Base-by-base conservation (phyloP, 305 asterid species). In the Plantago rigida region DNA sequence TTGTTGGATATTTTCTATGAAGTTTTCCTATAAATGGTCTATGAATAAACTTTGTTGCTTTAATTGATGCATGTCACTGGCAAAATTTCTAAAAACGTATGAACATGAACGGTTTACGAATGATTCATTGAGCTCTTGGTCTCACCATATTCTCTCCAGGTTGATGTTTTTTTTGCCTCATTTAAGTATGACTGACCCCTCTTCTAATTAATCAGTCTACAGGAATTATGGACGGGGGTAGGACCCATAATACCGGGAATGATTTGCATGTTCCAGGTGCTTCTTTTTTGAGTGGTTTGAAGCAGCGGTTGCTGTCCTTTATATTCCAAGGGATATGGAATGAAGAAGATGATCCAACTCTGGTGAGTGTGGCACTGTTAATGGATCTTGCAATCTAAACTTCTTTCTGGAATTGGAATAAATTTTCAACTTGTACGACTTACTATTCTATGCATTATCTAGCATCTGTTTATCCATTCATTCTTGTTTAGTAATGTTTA, bases 241-340 rank as follows among this genome's bases (percentile, higher is more conserved):
- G 73, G 70, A 69, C 65, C 24, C 73, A 62, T 59, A 72, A 65
- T 75, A 65, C 68, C 47, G 79, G 73, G 64, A 78, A 75, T 72
- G 86, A 85, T 72, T 60, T 68, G 63, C 83, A 78, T 62, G 64
- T 56, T 67, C 77, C 63, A 1, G 94, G 76, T 60, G 82, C 70
- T 78, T 63, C 79, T 66, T 88, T 84, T 77, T 59, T 91, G 77
- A 79, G 85, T 64, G 95, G 96, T 60, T 77, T 88, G 59, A 91
- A 91, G 77, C 98, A 91, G 73, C 87, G 95, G 13, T 72, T 91
- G 78, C 96, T 91, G 76, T 88, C 96, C 66, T 87, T 84, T 72
- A 84, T 91, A 78, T 84, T 82, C 77, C 89, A 73, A 72, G 90
- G 94, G 67, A 82, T 88, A 74, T 86, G 98, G 95, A 82, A 79